Base-by-base conservation (phyloP, 2,329 filamentous ascomycete genomes). In the Diaporthe eres region DNA sequence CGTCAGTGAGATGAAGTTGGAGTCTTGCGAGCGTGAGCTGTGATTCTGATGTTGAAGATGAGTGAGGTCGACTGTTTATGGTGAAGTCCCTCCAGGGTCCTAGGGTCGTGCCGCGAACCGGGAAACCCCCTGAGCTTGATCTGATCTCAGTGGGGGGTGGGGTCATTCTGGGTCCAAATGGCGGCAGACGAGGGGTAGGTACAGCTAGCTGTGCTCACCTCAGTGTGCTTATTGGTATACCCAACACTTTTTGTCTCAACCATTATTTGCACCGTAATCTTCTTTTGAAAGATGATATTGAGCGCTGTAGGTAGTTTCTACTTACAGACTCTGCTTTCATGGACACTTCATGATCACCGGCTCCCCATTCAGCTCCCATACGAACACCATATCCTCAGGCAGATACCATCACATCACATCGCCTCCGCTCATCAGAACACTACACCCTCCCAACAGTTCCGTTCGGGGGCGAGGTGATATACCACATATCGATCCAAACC, bases 401-500 rank as follows among this genome's bases (percentile, higher is more conserved):
- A 53, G 63, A 53, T 6, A 2, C 31, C 60, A 6, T 53, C 44
- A 25, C 25, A 13, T 68, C 47, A n/a, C 28, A 13, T 2, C 10
- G n/a, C 31, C 31, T 13, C 47, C 13, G 12, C 25, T 15, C 31
- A 37, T 22, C 22, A 17, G 22, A n/a, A 44, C 19, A 39, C 51
- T 28, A 70, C 22, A 4, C n/a, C 2, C 34, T 31, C 4, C 49
- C 49, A 55, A 70, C 65, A 55, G 65, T 70, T 31, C 65, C 65
- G n/a, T 70, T 70, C 49, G 65, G 65, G 10, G 65, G 65, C n/a
- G 65, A 28, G 2, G 65, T 55, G 31, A 82, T 70, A 77, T 82
- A 79, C 81, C 81, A 83, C 13, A 78, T 79, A 67, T 82, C 82
- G 60, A 83, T 81, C 60, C 78, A 44, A 55, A 79, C 17, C 76